Conservation (phyloP, 768 basidiomycete species). For the Mycena sanguinolenta region DNA sequence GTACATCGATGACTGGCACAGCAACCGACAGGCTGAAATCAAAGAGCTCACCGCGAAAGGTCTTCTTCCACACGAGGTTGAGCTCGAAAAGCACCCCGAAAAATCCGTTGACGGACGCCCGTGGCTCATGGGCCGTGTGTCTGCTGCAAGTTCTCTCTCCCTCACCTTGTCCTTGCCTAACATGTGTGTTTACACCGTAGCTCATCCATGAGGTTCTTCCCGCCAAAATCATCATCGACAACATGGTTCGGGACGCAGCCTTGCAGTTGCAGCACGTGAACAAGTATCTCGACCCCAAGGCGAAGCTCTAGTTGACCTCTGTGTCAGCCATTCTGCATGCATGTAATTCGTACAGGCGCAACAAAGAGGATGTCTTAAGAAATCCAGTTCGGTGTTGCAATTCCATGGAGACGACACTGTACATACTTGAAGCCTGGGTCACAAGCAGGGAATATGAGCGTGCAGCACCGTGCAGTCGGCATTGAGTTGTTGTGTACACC, state of each 20-base stretch:
- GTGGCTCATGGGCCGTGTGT: slow-evolving; percentile 90
- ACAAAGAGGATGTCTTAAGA: too few relatives aligned
- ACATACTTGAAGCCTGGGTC: too few relatives aligned
- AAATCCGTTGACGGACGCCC: slow-evolving; percentile 74
- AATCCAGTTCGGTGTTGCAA: too few relatives aligned
- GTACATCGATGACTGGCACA: slow-evolving; percentile 85
- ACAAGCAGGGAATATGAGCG: too few relatives aligned
- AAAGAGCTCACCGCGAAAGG: slow-evolving; percentile 86
- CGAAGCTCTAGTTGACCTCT: not conserved
- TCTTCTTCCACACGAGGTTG: slow-evolving; percentile 80
- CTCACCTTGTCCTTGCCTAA: not conserved
- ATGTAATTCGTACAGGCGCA: too few relatives aligned
- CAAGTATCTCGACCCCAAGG: not conserved
- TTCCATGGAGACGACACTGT: too few relatives aligned
- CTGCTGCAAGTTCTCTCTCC: slow-evolving; percentile 45
- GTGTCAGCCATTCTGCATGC: too few relatives aligned
- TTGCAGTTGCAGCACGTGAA: not conserved
- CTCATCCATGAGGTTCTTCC: slow-evolving; percentile 60
- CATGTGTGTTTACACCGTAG: too few relatives aligned
- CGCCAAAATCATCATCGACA: slow-evolving; percentile 1
- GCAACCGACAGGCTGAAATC: slow-evolving; percentile 84
- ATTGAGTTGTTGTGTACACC: too few relatives aligned
- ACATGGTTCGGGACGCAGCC: slow-evolving; percentile 2
- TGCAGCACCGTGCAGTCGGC: too few relatives aligned
- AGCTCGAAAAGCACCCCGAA: slow-evolving; percentile 86